These are phyloP conservation scores for Aureobasidium pullulans DNA, from an alignment of 2,329 filamentous ascomycete genomes.

Conservation along the genomic window DNA sequence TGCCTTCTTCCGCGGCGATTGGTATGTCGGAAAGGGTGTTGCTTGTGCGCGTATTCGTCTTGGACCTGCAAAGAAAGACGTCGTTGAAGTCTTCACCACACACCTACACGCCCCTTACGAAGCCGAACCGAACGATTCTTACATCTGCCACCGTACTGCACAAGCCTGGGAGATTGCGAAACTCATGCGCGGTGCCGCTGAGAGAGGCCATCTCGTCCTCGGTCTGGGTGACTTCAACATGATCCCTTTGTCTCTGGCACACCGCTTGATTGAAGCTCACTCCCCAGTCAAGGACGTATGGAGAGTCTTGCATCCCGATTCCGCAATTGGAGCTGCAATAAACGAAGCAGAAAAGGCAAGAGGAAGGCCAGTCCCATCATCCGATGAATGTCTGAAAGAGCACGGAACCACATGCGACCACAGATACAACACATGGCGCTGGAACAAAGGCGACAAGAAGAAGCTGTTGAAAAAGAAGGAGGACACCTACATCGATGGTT, in stretches of 20 bases:
- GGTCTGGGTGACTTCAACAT: constrained; percentile 95
- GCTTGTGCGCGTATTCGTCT: constrained; percentile 74
- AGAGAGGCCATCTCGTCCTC: constrained; percentile 74
- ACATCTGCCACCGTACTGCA: constrained; percentile 81
- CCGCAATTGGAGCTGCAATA: constrained; percentile 66
- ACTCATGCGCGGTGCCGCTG: constrained; percentile 71
- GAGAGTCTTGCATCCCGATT: constrained; percentile 76
- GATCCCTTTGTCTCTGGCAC: constrained; percentile 77
- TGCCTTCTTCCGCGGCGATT: constrained; percentile 90
- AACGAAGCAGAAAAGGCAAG: constrained; percentile 60
- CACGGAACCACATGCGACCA: constrained; percentile 87
- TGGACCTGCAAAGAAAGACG: constrained; percentile 55
- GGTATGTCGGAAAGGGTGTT: constrained; percentile 93
- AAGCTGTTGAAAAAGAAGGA: constrained; percentile 54
- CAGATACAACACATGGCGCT: constrained; percentile 87
- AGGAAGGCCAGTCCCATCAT: constrained; percentile 61
- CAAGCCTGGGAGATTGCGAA: constrained; percentile 95
- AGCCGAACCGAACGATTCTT: constrained; percentile 68
- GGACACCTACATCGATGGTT: constrained; percentile 56
- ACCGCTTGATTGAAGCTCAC: constrained; percentile 72
- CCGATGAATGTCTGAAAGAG: constrained; percentile 65
- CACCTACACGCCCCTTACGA: constrained; percentile 91
- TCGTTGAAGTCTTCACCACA: constrained; percentile 87
- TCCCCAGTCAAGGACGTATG: constrained; percentile 75
- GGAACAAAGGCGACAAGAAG: constrained; percentile 65